These are phyloP conservation scores for Cryptosporidium parvum DNA, from an alignment of 169 alveolate species.

Conservation along the genomic window DNA sequence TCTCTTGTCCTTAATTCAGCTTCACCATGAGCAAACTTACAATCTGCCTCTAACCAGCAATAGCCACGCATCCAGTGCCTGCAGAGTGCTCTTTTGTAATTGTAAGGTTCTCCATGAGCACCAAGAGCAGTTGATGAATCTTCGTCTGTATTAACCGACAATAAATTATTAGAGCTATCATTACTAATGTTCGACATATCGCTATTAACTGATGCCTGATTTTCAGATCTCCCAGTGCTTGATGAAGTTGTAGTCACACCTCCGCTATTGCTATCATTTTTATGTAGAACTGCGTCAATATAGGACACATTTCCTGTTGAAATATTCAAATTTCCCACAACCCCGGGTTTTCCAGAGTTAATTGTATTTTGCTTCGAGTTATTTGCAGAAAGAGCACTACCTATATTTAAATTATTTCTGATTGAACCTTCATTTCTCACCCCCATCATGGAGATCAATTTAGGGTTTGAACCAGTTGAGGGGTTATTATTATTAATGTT, in stretches of 20 bases:
- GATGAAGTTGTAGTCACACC: slow-evolving; percentile 9
- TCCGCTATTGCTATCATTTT: slow-evolving; percentile 20
- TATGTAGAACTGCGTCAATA: slow-evolving; percentile 71
- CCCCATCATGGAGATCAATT: slow-evolving; percentile 34
- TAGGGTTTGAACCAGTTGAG: slow-evolving; percentile 52
- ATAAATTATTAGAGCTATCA: slow-evolving; percentile 10
- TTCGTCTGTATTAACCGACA: slow-evolving; percentile 30
- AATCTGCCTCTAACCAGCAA: slow-evolving; percentile 74
- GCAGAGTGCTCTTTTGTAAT: slow-evolving; percentile 70
- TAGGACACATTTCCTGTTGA: slow-evolving; percentile 66
- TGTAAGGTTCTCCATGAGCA: slow-evolving; percentile 68
- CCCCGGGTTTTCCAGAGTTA: slow-evolving; percentile 6
- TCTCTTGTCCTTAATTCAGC: slow-evolving; percentile 74
- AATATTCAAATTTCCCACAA: slow-evolving; percentile 4
- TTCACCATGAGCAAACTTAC: slow-evolving; percentile 74
- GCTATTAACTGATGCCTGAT: slow-evolving; percentile 28
- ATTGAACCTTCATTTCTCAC: slow-evolving; percentile 27
- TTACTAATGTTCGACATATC: slow-evolving; percentile 21
- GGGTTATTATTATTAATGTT: slow-evolving; percentile 66
- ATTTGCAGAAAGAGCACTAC: slow-evolving; percentile 40
- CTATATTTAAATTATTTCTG: slow-evolving; percentile 30
- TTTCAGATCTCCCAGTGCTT: slow-evolving; percentile 44
- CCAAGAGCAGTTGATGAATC: slow-evolving; percentile 43
- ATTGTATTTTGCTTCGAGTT: slow-evolving; percentile 33
- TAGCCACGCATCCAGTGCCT: slow-evolving; percentile 77